Base-by-base conservation (phyloP, 768 basidiomycete species). In the Naganishia friedmannii region DNA sequence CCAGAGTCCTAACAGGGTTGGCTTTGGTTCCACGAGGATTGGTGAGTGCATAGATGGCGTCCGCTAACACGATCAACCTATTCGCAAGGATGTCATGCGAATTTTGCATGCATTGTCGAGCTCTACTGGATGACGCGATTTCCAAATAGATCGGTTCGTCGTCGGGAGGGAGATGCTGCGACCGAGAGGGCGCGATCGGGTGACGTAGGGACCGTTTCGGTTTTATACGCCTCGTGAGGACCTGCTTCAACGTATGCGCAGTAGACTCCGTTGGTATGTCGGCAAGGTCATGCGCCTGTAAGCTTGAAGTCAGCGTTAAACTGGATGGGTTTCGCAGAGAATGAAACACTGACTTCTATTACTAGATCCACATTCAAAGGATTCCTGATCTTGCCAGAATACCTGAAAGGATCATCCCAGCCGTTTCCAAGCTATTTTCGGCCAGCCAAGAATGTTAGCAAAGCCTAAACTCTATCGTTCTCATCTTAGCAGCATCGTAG, bases 1-100 rank as follows among this genome's bases (percentile, higher is more conserved):
- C 73, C 17, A 80, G 71, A 26, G 79, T 34, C 37, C 31, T 65
- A 19, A 58, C 65, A 12, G 73, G 60, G 55, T 74, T 75, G n/a
- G 54, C 53, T 39, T 66, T 67, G 28, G 53, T 45, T 2, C 70
- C 72, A 23, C 68, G 63, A 5, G 45, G 34, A 23, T 65, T 66
- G 2, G 46, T 42, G 21, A 72, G 19, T 26, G 68, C 34, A n/a
- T n/a, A 39, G 65, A 70, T 53, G 31, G 26, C 31, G 13, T 57
- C 57, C n/a, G 54, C 71, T 10, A 72, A 37, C 37, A 37, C 58
- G 15, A 72, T 68, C 57, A 72, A 48, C 29, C 71, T 53, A n/a
- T 32, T 48, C 12, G 71, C 71, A 37, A 66, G 57, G 3, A 42
- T 28, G 48, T 68, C 60, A 29, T 53, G 39, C 4, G 60, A 45